These are phyloP conservation scores for Globisporangium irregulare DNA, from an alignment of 352 stramenopile genomes.

Conservation along the genomic window DNA sequence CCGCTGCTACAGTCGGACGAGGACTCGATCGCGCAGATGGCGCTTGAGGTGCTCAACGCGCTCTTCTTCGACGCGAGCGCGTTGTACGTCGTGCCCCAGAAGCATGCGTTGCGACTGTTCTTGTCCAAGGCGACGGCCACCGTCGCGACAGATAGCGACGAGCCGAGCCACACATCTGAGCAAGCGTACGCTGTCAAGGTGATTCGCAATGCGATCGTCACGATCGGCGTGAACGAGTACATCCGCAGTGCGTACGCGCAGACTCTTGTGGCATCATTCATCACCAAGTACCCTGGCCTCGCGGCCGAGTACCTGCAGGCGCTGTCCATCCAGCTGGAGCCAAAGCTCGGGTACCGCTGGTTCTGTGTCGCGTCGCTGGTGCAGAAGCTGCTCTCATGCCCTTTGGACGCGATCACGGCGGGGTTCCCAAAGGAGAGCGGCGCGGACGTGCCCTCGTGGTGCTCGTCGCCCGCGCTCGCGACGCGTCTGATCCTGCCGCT, in stretches of 20 bases:
- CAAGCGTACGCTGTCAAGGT: slow-evolving; percentile 54
- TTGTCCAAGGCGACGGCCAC: slow-evolving; percentile 32
- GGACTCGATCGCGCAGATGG: slow-evolving; percentile 32
- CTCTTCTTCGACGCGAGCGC: slow-evolving; percentile 62
- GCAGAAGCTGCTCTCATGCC: slow-evolving; percentile 56
- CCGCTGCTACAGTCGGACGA: slow-evolving; percentile 63
- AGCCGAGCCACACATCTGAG: slow-evolving; percentile 30
- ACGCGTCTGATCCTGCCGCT: slow-evolving; percentile 65
- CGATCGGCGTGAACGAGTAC: slow-evolving; percentile 65
- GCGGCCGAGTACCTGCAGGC: slow-evolving; percentile 56
- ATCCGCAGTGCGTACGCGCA: slow-evolving; percentile 49
- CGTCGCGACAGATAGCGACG: slow-evolving; percentile 7
- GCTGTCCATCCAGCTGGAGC: slow-evolving; percentile 65
- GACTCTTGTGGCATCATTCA: slow-evolving; percentile 48
- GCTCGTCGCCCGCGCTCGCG: slow-evolving; percentile 46
- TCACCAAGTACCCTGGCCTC: slow-evolving; percentile 61
- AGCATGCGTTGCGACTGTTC: slow-evolving; percentile 44
- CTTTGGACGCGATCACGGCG: slow-evolving; percentile 34
- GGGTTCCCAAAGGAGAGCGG: slow-evolving; percentile 21
- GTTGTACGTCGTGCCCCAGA: slow-evolving; percentile 48
- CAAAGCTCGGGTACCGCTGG: slow-evolving; percentile 72
- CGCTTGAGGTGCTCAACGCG: slow-evolving; percentile 36
- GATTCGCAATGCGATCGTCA: slow-evolving; percentile 59
- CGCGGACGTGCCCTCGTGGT: slow-evolving; percentile 28
- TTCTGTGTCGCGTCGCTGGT: slow-evolving; percentile 72